Evolutionary conservation across 331 rosid genomes (phyloP), one percentile per base, ranked within the genome.

Genomic region (Phaseolus coccineus): DNA sequence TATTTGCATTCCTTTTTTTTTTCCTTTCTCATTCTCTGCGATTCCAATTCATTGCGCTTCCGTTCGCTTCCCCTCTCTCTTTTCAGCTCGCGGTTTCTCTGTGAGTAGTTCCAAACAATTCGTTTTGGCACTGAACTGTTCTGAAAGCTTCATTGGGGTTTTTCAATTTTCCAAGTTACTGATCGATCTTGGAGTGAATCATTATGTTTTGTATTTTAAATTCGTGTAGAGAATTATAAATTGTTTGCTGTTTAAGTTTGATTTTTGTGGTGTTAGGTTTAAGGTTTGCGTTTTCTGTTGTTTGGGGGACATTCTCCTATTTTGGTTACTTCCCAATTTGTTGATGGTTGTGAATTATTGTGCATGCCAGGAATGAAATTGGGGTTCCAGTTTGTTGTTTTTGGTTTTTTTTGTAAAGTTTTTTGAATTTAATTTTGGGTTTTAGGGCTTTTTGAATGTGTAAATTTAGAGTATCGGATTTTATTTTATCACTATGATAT

Each of bases 101-200:
- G 97, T 88, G 78, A 83, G 91, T 86, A 22, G 81, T 3, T 86
- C 78, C 40, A 68, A 50, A 64, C 85, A 44, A 53, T 62, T 71
- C 37, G 8, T 73, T 63, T 69, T 13, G 13, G 3, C 22, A 4
- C 25, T 71, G 47, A 62, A 74, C 46, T 9, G 11, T 56, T 16
- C 5, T 12, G 0, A 14, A 0, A 31, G 27, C 39, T 56, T 79
- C 44, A 9, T 40, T 70, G 6, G 37, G 37, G 33, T 3, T 71
- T 37, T 71, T 31, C 51, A 22, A 66, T 63, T 71, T 68, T 76
- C 65, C 8, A 5, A 19, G 50, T 24, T 57, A 37, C 56, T 81
- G 84, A 65, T 87, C 87, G 89, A 90, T 89, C 85, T 77, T 42
- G 16, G 12, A 46, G 51, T 46, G 48, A 73, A 46, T 33, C 35